Percentiles rank a stretch among this genome's conserved stretches.
Conservation (phyloP, 345 rosid species). For the Eucalyptus erythrocorys region DNA sequence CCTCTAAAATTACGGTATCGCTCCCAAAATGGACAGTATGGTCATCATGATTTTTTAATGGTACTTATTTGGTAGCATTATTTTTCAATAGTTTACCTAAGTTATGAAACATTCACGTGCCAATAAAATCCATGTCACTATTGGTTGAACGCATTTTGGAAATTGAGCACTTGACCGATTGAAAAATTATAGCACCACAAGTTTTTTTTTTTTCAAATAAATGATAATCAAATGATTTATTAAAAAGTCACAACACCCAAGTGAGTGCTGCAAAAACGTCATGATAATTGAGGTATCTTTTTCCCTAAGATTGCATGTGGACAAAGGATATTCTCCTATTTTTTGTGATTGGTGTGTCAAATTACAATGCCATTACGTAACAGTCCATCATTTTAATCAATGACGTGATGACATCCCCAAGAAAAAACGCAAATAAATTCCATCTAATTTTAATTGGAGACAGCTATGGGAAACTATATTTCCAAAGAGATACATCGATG, state of each 20-base stretch:
- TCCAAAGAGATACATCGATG: background rate
- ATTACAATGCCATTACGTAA: background rate
- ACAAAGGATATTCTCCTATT: background rate
- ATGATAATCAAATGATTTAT: background rate
- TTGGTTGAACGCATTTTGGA: accelerated
- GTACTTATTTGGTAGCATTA: accelerated
- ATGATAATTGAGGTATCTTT: background rate
- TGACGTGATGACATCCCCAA: background rate
- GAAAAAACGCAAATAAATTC: background rate
- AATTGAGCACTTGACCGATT: background rate
- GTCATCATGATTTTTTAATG: background rate
- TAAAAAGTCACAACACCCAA: background rate
- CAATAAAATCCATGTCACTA: background rate
- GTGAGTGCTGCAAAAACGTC: accelerated
- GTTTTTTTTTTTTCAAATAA: background rate
- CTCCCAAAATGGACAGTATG: background rate
- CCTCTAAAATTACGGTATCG: background rate
- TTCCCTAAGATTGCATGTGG: background rate
- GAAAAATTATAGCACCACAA: background rate
- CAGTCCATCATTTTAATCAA: background rate
- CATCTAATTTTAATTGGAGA: background rate
- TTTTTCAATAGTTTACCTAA: background rate
- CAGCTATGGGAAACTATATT: background rate
- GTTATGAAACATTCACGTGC: accelerated
- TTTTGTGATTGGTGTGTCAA: background rate